Conservation (phyloP, 75 land plant species). For the Picea glauca region DNA sequence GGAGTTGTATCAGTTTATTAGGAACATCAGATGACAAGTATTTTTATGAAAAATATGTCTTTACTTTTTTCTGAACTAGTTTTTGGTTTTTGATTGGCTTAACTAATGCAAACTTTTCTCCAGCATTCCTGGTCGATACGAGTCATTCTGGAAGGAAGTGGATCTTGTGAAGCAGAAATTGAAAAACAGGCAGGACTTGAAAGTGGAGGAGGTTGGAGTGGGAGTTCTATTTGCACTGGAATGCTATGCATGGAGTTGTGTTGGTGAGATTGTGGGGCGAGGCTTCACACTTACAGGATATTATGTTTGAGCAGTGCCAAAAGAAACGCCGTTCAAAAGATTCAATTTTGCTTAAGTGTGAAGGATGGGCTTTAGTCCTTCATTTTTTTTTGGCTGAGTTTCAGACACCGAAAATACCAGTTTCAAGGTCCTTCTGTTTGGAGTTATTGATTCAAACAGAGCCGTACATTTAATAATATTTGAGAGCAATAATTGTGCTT, state of each 20-base stretch:
- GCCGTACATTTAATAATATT: not conserved
- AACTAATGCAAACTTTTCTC: not conserved
- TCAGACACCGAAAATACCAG: conserved; percentile 4
- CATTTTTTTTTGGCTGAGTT: conserved; percentile 1
- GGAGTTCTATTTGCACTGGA: conserved; percentile 75
- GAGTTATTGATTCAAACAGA: not conserved
- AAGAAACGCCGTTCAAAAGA: not conserved
- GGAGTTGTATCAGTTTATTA: too few species aligned
- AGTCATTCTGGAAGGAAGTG: conserved; percentile 68
- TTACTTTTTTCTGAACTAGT: not conserved
- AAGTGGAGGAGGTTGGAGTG: conserved; percentile 77
- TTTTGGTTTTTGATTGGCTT: not conserved
- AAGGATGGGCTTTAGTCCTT: conserved; percentile 2
- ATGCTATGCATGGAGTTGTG: conserved; percentile 75
- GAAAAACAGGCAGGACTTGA: conserved; percentile 65
- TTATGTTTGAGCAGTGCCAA: conserved; percentile 28
- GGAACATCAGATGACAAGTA: too few species aligned
- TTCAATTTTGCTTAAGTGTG: conserved; percentile 7
- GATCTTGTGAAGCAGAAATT: conserved; percentile 61
- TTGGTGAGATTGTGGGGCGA: conserved; percentile 81
- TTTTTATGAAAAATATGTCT: too few species aligned
- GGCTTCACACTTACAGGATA: conserved; percentile 81
- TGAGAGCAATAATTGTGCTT: conserved; percentile 1
- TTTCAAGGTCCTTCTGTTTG: not conserved
- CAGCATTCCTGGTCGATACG: conserved; percentile 74